Conservation (phyloP, 495 filamentous ascomycete genomes). For the Pyrenopolyporus hunteri region DNA sequence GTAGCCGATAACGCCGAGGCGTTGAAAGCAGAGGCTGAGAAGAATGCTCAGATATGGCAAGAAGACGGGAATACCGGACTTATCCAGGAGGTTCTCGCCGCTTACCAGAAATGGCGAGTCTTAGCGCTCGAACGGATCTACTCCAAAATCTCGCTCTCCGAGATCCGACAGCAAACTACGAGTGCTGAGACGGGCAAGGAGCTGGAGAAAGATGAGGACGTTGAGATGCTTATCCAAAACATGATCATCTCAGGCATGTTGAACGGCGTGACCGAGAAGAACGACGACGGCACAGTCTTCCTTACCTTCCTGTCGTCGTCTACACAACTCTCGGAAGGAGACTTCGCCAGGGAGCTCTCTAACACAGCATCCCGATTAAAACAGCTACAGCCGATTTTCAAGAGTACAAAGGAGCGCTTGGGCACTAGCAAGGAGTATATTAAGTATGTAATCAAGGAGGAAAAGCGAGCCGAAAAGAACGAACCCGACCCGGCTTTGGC, state of each 20-base stretch:
- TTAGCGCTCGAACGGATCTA: constrained; percentile 52
- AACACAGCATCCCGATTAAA: constrained; percentile 51
- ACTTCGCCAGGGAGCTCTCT: constrained; percentile 52
- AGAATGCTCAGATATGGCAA: constrained; percentile 57
- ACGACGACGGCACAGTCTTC: constrained; percentile 48
- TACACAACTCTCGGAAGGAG: constrained; percentile 51
- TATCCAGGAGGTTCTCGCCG: constrained; percentile 53
- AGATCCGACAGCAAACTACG: constrained; percentile 55
- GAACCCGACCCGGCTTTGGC: constrained; percentile 41
- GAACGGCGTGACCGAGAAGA: constrained; percentile 57
- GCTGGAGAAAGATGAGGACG: constrained; percentile 57
- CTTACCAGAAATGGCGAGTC: constrained; percentile 59
- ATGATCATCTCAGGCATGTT: constrained; percentile 66
- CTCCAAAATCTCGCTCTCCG: constrained; percentile 57
- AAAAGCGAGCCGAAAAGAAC: constrained; percentile 48
- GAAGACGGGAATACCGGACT: constrained; percentile 59
- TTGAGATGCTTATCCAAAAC: constrained; percentile 54
- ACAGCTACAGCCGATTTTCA: constrained; percentile 50
- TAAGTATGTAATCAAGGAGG: constrained; percentile 52
- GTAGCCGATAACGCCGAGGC: constrained; percentile 60
- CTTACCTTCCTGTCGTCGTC: constrained; percentile 46
- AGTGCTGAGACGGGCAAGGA: constrained; percentile 54
- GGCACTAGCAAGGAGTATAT: constrained; percentile 67
- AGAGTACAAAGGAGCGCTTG: constrained; percentile 59
- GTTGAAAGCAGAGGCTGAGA: constrained; percentile 64